Percentiles rank a stretch among this genome's conserved stretches.
Evolutionary conservation across 1,284 basidiomycete species (phyloP).

Genomic region (Microbotryum intermedium): DNA sequence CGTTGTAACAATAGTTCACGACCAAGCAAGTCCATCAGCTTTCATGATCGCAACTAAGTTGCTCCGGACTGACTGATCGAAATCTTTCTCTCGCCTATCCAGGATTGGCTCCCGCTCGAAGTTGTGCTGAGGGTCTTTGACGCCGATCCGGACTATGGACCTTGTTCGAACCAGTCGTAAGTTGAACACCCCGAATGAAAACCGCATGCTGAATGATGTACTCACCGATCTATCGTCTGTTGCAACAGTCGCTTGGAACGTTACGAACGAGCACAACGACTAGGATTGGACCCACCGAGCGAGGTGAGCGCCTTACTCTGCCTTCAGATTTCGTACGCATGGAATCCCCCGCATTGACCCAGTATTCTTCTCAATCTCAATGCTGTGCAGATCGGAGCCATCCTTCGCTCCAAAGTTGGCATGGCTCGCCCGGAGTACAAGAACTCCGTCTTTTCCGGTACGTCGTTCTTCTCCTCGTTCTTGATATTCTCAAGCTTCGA

Average conservation of each 20-base stretch:
- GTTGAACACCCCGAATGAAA: background rate
- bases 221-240: too few species aligned
- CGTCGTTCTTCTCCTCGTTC: background rate
- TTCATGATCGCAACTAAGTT: too few species aligned
- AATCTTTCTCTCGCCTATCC: too few species aligned
- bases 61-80: too few species aligned
- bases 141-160: slow-evolving; percentile 40
- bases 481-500: background rate
- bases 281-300: slow-evolving; percentile 72
- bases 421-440: slow-evolving; percentile 34
- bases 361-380: too few species aligned
- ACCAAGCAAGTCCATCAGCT: too few species aligned
- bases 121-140: slow-evolving; percentile 73
- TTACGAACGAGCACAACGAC: slow-evolving; percentile 73
- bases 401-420: slow-evolving; percentile 53
- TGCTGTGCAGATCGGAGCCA: slow-evolving; percentile 74
- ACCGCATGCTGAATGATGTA: too few species aligned
- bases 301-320: slow-evolving; percentile 50
- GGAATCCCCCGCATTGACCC: too few species aligned
- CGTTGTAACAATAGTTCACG: too few species aligned
- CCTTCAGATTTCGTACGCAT: background rate
- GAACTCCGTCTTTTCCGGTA: slow-evolving; percentile 15
- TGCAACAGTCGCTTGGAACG: slow-evolving; percentile 48
- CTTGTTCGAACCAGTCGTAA: slow-evolving; percentile 15
- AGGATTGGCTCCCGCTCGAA: slow-evolving; percentile 32